Evolutionary conservation across 305 asterid genomes (phyloP).

Genomic region (Fraxinus sp.): DNA sequence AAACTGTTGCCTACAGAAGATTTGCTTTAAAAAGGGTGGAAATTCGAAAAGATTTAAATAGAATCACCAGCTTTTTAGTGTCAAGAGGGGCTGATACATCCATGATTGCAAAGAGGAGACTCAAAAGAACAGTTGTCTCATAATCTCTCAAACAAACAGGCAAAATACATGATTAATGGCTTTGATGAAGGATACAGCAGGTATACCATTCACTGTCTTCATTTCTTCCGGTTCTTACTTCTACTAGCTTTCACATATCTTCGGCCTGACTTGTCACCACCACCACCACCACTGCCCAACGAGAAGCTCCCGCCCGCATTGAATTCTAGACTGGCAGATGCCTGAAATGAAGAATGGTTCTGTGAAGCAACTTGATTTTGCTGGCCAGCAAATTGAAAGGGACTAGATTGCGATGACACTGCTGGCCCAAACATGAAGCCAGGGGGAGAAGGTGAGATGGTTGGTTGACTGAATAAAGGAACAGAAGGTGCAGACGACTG

Average conservation of each 20-base stretch:
- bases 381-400: slow-evolving; percentile 65
- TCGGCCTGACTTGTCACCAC: slow-evolving; percentile 66
- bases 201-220: slow-evolving; percentile 22
- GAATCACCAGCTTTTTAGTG: background rate
- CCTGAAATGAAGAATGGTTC: slow-evolving; percentile 48
- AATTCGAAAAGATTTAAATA: background rate
- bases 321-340: slow-evolving; percentile 56
- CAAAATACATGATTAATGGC: background rate
- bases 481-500: slow-evolving; percentile 52
- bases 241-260: slow-evolving; percentile 48
- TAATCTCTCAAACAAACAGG: slow-evolving; percentile 1
- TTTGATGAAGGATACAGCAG: background rate
- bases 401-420: slow-evolving; percentile 32
- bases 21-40: slow-evolving; percentile 7
- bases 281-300: slow-evolving; percentile 61
- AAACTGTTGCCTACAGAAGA: slow-evolving; percentile 31
- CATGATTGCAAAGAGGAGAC: background rate
- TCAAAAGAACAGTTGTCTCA: background rate
- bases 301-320: slow-evolving; percentile 75
- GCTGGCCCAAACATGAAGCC: slow-evolving; percentile 55
- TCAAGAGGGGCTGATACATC: background rate
- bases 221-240: slow-evolving; percentile 55
- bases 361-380: slow-evolving; percentile 55
- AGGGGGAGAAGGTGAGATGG: slow-evolving; percentile 42
- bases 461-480: slow-evolving; percentile 57